Percentiles rank a stretch among this genome's conserved stretches.
phyloP scores from a whole-genome alignment of 169 alveolate genomes.

The Plasmodium yoelii region DNA sequence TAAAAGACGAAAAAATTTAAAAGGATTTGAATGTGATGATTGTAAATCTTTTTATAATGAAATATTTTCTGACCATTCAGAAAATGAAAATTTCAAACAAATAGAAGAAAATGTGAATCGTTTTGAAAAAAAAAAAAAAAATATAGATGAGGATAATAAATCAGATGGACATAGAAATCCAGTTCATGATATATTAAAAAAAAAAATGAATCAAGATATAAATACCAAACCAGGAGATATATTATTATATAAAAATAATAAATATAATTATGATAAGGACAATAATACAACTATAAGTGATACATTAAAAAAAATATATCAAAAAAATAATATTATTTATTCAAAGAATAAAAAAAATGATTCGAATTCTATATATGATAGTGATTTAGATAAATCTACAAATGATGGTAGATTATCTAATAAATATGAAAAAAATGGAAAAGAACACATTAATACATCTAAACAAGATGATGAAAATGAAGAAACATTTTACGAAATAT shows the following conservation, averaged over 20 bases:
- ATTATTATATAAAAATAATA: no score
- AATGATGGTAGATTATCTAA: not conserved
- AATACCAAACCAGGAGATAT: not conserved
- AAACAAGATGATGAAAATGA: not conserved
- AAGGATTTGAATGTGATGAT: conserved; percentile 67
- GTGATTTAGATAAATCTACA: not conserved
- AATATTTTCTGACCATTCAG: conserved; percentile 39
- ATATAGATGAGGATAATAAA: not conserved
- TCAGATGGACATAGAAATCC: not conserved
- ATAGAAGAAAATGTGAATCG: not conserved
- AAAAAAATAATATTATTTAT: not conserved
- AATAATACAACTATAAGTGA: not conserved
- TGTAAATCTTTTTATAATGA: conserved; percentile 67
- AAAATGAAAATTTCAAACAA: conserved; percentile 2
- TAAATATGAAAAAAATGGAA: not conserved
- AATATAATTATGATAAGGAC: not conserved
- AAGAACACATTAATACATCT: not conserved
- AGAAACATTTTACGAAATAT: conserved; percentile 15
- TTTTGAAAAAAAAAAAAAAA: not conserved
- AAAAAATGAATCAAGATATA: not conserved
- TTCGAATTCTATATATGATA: not conserved
- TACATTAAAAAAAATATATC: not conserved
- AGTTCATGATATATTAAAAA: conserved; percentile 7
- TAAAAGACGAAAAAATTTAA: conserved; percentile 37
- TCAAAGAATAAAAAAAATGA: not conserved